Percentiles rank a stretch among this genome's conserved stretches.
These are phyloP conservation scores for Nephelium lappaceum DNA, from an alignment of 345 rosid genomes.

Conservation along the genomic window DNA sequence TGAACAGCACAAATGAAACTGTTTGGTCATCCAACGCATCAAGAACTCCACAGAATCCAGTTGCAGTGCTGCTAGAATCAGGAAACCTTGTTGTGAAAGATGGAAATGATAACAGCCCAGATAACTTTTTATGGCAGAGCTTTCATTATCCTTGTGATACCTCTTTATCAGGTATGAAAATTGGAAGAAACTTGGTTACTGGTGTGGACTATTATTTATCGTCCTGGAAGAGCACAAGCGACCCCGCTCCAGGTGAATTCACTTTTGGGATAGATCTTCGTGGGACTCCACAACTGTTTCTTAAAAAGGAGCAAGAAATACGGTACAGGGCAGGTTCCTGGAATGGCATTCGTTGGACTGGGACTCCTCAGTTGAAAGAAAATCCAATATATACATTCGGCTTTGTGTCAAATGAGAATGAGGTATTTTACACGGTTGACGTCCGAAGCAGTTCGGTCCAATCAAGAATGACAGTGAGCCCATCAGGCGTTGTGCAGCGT, in stretches of 20 bases:
- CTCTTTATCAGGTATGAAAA: constrained; percentile 48
- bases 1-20: constrained; percentile 1
- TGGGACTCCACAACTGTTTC: constrained; percentile 45
- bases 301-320: constrained; percentile 11
- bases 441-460: not conserved
- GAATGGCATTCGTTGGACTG: constrained; percentile 47
- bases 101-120: constrained; percentile 10
- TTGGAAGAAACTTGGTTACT: constrained; percentile 40
- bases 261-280: constrained; percentile 32
- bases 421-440: not conserved
- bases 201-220: constrained; percentile 35
- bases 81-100: constrained; percentile 54
- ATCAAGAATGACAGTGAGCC: constrained; percentile 2
- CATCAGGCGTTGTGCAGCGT: not conserved
- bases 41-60: not conserved
- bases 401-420: constrained; percentile 8
- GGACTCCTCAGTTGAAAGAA: constrained; percentile 5
- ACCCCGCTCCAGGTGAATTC: constrained; percentile 42
- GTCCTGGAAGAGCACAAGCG: constrained; percentile 41
- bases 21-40: constrained; percentile 44
- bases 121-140: constrained; percentile 19
- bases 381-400: constrained; percentile 19
- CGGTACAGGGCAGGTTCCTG: constrained; percentile 48
- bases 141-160: constrained; percentile 50
- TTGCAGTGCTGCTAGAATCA: constrained; percentile 25